Evolutionary conservation across 768 basidiomycete species (phyloP).

Genomic region (Megacollybia marginata): DNA sequence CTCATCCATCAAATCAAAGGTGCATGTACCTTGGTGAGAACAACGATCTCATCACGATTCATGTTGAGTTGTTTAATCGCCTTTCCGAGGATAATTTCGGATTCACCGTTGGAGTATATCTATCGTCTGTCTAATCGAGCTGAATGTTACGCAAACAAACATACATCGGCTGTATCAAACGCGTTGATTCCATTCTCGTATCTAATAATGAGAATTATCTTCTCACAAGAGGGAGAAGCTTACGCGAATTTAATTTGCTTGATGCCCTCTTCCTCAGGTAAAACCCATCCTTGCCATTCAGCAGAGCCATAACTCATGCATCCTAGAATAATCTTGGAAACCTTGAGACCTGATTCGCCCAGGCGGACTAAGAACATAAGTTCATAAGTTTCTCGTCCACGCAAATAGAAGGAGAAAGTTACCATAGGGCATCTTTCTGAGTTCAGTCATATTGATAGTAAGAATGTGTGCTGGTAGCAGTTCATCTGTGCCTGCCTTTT

Average conservation of each 20-base stretch:
- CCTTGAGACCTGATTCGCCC: constrained; percentile 50
- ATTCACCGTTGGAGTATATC: constrained; percentile 33
- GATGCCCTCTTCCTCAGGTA: constrained; percentile 40
- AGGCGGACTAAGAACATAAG: constrained; percentile 6
- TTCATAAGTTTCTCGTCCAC: constrained; percentile 1
- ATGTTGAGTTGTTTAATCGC: constrained; percentile 36
- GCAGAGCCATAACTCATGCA: constrained; percentile 52
- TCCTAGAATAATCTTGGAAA: constrained; percentile 61
- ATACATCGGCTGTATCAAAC: constrained; percentile 50
- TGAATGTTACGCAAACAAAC: not conserved
- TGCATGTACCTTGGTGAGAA: constrained; percentile 37
- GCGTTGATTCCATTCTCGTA: constrained; percentile 61
- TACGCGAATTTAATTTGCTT: constrained; percentile 44
- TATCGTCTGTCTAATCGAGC: constrained; percentile 18
- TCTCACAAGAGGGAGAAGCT: not conserved
- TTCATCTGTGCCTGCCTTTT: too few species aligned
- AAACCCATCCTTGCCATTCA: constrained; percentile 42
- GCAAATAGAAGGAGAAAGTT: not conserved
- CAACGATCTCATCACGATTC: constrained; percentile 44
- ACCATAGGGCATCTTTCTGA: not conserved
- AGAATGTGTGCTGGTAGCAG: too few species aligned
- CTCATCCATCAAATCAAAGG: not conserved
- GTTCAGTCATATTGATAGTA: not conserved
- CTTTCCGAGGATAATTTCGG: constrained; percentile 41
- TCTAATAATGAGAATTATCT: constrained; percentile 12